phyloP scores from a whole-genome alignment of 495 filamentous ascomycete species.

The Apiosordaria backusii region DNA sequence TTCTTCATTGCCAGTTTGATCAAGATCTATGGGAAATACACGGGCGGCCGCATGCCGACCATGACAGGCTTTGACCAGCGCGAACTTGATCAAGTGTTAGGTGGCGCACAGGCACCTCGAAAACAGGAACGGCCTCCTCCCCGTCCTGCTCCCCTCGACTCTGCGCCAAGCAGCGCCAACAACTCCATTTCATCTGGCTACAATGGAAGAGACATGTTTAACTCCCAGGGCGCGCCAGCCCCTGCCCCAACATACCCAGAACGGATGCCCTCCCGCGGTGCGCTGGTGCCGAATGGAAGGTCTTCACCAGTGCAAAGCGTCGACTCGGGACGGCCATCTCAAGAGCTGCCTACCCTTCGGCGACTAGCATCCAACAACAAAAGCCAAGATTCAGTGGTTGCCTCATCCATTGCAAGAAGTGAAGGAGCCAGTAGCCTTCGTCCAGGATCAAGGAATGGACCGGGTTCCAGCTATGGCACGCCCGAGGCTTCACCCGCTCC shows the following conservation, averaged over 20 bases:
- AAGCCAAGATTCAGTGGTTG: constrained; percentile 55
- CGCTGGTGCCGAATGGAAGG: constrained; percentile 35
- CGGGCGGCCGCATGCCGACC: constrained; percentile 74
- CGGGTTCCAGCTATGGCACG: constrained; percentile 36
- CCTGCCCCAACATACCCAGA: constrained; percentile 16
- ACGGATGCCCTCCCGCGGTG: constrained; percentile 29
- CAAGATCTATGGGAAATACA: constrained; percentile 96
- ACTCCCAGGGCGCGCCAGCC: constrained; percentile 15
- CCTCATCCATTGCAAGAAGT: constrained; percentile 41
- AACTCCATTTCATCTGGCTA: constrained; percentile 30
- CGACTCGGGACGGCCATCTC: constrained; percentile 41
- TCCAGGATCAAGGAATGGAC: constrained; percentile 47
- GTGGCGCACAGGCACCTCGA: constrained; percentile 34
- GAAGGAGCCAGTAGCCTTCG: constrained; percentile 48
- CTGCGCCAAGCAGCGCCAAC: constrained; percentile 27
- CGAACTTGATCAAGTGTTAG: constrained; percentile 69
- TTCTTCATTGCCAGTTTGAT: constrained; percentile 94
- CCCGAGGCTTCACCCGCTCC: constrained; percentile 33
- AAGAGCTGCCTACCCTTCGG: constrained; percentile 43
- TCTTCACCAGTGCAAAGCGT: constrained; percentile 45
- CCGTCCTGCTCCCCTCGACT: constrained; percentile 33
- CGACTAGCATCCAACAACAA: constrained; percentile 48
- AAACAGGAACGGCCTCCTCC: constrained; percentile 31
- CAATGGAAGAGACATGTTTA: constrained; percentile 16
- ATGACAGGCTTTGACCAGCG: constrained; percentile 77